Evolutionary conservation across 805 yeast species (phyloP).

Genomic region (Saccharomycopsis oosterbeekiorum): DNA sequence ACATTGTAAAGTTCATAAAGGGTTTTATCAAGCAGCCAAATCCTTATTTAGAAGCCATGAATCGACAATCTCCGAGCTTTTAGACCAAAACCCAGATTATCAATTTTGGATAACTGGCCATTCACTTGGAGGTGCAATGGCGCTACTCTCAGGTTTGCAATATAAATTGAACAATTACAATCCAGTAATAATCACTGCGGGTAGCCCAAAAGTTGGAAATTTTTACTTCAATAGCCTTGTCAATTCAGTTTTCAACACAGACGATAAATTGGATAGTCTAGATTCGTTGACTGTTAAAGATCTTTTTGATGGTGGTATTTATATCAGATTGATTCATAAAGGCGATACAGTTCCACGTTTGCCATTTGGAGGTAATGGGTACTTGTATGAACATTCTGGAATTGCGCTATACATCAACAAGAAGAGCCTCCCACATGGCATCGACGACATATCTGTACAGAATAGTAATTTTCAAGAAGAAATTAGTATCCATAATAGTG

Average conservation of each 20-base stretch:
- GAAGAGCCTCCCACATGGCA: constrained; percentile 25
- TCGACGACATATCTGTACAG: constrained; percentile 1
- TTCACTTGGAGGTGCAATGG: constrained; percentile 68
- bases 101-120: constrained; percentile 54
- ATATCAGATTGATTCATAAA: constrained; percentile 46
- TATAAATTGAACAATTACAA: constrained; percentile 41
- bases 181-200: constrained; percentile 51
- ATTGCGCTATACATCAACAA: constrained; percentile 38
- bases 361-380: constrained; percentile 35
- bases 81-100: constrained; percentile 36
- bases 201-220: constrained; percentile 61
- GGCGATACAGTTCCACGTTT: constrained; percentile 49
- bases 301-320: constrained; percentile 27
- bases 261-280: constrained; percentile 5
- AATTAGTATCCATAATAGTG: neutral
- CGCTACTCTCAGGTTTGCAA: constrained; percentile 54
- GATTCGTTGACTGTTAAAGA: neutral
- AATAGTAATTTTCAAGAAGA: neutral
- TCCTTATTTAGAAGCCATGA: constrained; percentile 33
- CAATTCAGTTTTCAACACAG: constrained; percentile 38
- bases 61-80: constrained; percentile 27
- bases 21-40: constrained; percentile 42
- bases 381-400: constrained; percentile 38
- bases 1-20: constrained; percentile 53
- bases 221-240: constrained; percentile 38